Evolutionary conservation across 768 basidiomycete genomes (phyloP), one percentile per base, ranked within the genome.

Genomic region (Neoboletus brunneissimus): DNA sequence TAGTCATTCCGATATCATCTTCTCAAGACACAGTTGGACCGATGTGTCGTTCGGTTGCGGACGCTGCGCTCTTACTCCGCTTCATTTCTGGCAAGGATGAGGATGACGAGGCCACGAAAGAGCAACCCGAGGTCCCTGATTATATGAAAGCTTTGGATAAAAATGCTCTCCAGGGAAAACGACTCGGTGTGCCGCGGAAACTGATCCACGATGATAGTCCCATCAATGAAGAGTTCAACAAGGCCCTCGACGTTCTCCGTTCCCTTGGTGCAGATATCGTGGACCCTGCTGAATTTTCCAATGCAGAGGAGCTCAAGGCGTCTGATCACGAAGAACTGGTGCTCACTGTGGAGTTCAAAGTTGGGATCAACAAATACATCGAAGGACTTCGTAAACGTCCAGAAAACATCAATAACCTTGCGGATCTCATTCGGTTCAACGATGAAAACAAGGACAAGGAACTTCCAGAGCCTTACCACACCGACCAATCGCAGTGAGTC

Each of bases 21-120:
- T 76, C 83, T 57, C 83, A 85, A 65, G 85, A 85, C 62, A 81
- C 84, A 4, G 73, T 81, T 4, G 85, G 85, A 0, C 83, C 85
- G 0, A 78, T 86, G 65, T 74, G 79, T 5, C 76, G 84, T 12
- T 79, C 80, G 2, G 61, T 85, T 20, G 67, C 79, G 2, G 85
- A 86, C 53, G 82, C 82, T 0, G 82, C 83, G 0, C 74, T 80
- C 29, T 74, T 86, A 1, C 73, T 85, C 9, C 74, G 76, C 12
- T 63, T 78, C 37, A 84, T 86, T 31, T 78, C 83, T 5, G 84
- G 82, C 8, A 72, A 67, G 47, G 84, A 84, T 53, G 73, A 75
- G 0, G 76, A 79, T 15, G 84, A 85, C 59, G 78, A 79, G 48
- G 77, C 74, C 49, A 84, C 83, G 1, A 68, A 79, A 5, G 71